Percentiles rank a stretch among this genome's conserved stretches.
Evolutionary conservation across 306 rosid species (phyloP).

Genomic region (Myrica gale): DNA sequence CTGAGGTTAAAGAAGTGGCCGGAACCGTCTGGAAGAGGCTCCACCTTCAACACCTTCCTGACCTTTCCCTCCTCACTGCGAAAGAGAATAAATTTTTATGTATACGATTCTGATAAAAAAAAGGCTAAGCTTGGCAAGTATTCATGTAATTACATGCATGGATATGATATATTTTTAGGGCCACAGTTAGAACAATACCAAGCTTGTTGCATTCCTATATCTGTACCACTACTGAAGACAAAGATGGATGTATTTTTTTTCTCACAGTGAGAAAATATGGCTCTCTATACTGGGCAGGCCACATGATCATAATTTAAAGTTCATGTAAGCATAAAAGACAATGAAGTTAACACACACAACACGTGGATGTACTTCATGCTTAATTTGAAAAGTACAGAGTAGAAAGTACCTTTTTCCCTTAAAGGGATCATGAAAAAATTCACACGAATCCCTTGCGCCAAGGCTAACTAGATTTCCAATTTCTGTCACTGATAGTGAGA

Average conservation of each 20-base stretch:
- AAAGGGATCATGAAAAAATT: conserved; percentile 68
- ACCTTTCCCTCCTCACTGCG: conserved; percentile 93
- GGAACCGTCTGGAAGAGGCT: conserved; percentile 90
- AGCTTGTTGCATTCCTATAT: not conserved
- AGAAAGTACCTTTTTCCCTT: conserved; percentile 66
- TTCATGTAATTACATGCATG: not conserved
- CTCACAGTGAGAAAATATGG: not conserved
- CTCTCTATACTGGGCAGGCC: not conserved
- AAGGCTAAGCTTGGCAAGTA: not conserved
- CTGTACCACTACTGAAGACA: not conserved
- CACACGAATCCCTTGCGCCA: conserved; percentile 63
- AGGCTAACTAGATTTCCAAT: conserved; percentile 76
- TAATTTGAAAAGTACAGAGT: conserved; percentile 9
- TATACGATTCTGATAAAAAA: conserved; percentile 1
- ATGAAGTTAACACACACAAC: not conserved
- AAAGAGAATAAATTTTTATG: conserved; percentile 28
- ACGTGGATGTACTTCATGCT: not conserved
- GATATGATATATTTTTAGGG: not conserved
- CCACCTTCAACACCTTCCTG: conserved; percentile 83
- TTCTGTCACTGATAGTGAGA: conserved; percentile 78
- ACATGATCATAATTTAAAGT: not conserved
- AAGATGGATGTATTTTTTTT: not conserved
- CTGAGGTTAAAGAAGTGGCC: conserved; percentile 91
- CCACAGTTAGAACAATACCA: conserved; percentile 6
- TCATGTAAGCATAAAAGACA: not conserved